Evolutionary conservation across 2,329 filamentous ascomycete species (phyloP), one percentile per base, ranked within the genome.

Genomic region (Colletotrichum echinochloae): DNA sequence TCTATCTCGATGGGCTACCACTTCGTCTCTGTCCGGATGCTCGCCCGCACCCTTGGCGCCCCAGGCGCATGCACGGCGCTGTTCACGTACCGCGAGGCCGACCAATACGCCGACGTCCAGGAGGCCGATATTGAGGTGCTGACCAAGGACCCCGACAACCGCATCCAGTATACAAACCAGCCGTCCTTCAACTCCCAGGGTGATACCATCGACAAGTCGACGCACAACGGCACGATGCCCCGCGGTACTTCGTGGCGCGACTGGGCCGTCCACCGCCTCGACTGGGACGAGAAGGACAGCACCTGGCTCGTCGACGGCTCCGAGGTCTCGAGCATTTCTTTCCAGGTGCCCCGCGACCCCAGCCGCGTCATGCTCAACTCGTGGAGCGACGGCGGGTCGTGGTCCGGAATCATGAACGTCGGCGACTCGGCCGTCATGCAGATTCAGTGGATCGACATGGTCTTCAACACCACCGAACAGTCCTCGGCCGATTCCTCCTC

Each of bases 391-490:
- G 88, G 88, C 26, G 88, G 88, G 5, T 79, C 80, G 57, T 91
- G 88, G 88, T 85, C 84, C 54, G 88, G 88, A 14, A 85, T 87
- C 62, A 90, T 91, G 89, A 83, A 77, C 6, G 75, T 83, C 6
- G 80, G 82, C 4, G 81, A 79, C 14, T 81, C 82, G 54, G 88
- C 88, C 0, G 85, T 83, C 71, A 80, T 91, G 74, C 86, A 91
- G 75, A 83, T 91, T 23, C 86, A 89, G 79, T 91, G 88, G 88
- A 85, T 90, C 54, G 87, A 91, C 75, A 82, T 91, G 78, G 82
- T 88, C 28, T 90, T 86, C 75, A 87, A 88, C 73, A 77, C 75
- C 18, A 85, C 80, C 1, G 74, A 76, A 9, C 73, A 75, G 11
- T 65, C 55, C 26, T 9, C 41, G 18, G 7, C 41, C 41, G 3